Evolutionary conservation across 176 grass and related monocot species (phyloP), one percentile per base, ranked within the genome.

Genomic region (Triticum monococcum): DNA sequence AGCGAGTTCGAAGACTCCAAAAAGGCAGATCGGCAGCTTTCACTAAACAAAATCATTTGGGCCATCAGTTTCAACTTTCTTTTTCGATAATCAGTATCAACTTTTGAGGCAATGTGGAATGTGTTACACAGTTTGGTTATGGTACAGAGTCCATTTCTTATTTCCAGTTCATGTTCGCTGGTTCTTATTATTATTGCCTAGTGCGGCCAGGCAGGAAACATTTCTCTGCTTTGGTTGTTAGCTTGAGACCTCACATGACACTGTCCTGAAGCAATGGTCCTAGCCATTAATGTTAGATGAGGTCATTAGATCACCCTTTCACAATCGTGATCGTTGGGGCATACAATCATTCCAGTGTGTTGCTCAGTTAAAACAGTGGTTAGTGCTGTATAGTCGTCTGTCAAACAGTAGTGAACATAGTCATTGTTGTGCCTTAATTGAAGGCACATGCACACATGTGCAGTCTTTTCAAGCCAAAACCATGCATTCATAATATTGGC

Each of bases 281-380:
- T 82, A 78, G 8, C 4, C 64, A 18, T 24, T 88, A 33, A 71
- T 85, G 72, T 81, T 81, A 78, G 70, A 52, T 81, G 32, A 69
- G 50, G 48, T 67, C 38, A 74, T 81, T 50, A 73, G 8, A 81
- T 76, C 45, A 46, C 25, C 20, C 61, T 76, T 76, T 75, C 80
- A 23, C 62, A 69, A 62, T 81, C 26, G 11, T 75, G 64, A 68
- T 81, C 8, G 33, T 75, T 80, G 20, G 45, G 25, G 50, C 0
- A 14, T 48, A 89, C 9, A 86, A n/a, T 61, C 10, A 50, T 16
- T 89, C 67, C 0, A 22, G 1, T 22, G 36, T 77, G 25, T 68
- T 64, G 57, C 18, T n/a, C 37, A 31, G 64, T 14, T 46, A 54
- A 72, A 84, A 54, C 54, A 23, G 22, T 22, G 38, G 61, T 54